Conservation (phyloP, 208 protist species). For the Vickermania ingenoplastis region DNA sequence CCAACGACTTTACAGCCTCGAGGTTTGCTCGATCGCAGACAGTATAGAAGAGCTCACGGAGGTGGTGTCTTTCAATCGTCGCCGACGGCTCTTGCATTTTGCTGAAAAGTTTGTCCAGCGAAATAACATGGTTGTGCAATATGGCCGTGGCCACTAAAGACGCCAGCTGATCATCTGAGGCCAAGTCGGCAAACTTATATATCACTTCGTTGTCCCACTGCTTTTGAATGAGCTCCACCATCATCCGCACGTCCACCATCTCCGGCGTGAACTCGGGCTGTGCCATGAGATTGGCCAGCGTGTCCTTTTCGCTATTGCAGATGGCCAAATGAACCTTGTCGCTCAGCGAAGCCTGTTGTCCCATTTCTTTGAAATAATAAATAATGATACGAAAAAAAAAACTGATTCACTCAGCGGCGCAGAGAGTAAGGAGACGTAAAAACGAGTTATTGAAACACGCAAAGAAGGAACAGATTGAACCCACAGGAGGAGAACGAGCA, state of each 20-base stretch:
- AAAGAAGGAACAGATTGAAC: no score
- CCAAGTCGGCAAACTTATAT: constrained; percentile 34
- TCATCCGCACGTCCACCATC: constrained; percentile 37
- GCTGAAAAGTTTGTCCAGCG: constrained; percentile 34
- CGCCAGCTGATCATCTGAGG: constrained; percentile 61
- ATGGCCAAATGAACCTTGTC: constrained; percentile 38
- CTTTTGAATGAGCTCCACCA: constrained; percentile 45
- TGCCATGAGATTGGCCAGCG: constrained; percentile 25
- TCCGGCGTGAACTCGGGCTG: constrained; percentile 24
- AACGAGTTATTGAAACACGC: no score
- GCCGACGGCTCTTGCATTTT: constrained; percentile 33
- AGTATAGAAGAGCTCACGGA: constrained; percentile 56
- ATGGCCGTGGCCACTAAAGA: constrained; percentile 45
- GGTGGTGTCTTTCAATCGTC: constrained; percentile 42
- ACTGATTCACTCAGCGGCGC: constrained; percentile 6
- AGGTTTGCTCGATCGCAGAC: constrained; percentile 56
- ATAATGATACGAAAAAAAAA: constrained; percentile 7
- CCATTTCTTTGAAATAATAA: constrained; percentile 29
- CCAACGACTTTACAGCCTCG: constrained; percentile 44
- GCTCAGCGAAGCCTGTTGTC: constrained; percentile 39
- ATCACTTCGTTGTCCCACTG: constrained; percentile 40
- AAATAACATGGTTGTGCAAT: constrained; percentile 39
- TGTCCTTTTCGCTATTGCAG: constrained; percentile 38
- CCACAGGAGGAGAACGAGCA: no score
- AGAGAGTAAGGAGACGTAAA: no score